Percentiles rank a stretch among this genome's conserved stretches.
phyloP scores from a whole-genome alignment of 106 monocot genomes.

The Phalaenopsis equestris region DNA sequence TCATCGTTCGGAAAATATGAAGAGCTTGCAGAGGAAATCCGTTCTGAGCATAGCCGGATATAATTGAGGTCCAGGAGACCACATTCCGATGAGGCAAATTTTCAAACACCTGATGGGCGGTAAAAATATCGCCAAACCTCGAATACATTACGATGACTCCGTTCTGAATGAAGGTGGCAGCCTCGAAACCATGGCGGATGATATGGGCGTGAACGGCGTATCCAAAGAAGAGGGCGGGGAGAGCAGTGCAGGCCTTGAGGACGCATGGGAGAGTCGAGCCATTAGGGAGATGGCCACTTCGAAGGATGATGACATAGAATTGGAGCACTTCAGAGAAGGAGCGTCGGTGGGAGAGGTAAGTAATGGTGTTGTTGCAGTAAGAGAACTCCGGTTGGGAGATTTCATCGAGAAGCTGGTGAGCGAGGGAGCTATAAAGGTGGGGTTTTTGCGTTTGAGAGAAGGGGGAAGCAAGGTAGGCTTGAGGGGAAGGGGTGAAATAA shows the following conservation, averaged over 20 bases:
- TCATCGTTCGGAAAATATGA: slow-evolving; percentile 35
- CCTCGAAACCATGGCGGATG: slow-evolving; percentile 25
- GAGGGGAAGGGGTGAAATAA: background rate
- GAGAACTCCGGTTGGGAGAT: slow-evolving; percentile 27
- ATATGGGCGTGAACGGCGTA: slow-evolving; percentile 42
- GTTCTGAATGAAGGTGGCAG: slow-evolving; percentile 44
- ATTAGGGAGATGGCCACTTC: slow-evolving; percentile 14
- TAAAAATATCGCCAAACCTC: slow-evolving; percentile 23
- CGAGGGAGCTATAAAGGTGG: slow-evolving; percentile 12
- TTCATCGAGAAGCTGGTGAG: slow-evolving; percentile 44
- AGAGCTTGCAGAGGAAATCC: slow-evolving; percentile 39
- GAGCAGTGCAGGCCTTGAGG: slow-evolving; percentile 33
- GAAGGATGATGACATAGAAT: slow-evolving; percentile 18
- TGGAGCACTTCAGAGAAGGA: slow-evolving; percentile 16
- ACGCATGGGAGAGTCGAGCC: slow-evolving; percentile 39
- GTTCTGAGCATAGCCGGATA: slow-evolving; percentile 58
- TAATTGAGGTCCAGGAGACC: slow-evolving; percentile 63
- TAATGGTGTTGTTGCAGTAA: slow-evolving; percentile 35
- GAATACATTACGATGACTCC: slow-evolving; percentile 55
- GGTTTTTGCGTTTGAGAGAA: background rate
- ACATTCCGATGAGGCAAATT: slow-evolving; percentile 26
- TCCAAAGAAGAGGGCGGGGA: slow-evolving; percentile 9
- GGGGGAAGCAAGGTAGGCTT: slow-evolving; percentile 11
- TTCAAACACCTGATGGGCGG: slow-evolving; percentile 35
- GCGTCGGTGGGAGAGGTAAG: slow-evolving; percentile 18